Percentiles rank a stretch among this genome's conserved stretches.
phyloP scores from a whole-genome alignment of 1,284 basidiomycete species.

The Pascua sp. region DNA sequence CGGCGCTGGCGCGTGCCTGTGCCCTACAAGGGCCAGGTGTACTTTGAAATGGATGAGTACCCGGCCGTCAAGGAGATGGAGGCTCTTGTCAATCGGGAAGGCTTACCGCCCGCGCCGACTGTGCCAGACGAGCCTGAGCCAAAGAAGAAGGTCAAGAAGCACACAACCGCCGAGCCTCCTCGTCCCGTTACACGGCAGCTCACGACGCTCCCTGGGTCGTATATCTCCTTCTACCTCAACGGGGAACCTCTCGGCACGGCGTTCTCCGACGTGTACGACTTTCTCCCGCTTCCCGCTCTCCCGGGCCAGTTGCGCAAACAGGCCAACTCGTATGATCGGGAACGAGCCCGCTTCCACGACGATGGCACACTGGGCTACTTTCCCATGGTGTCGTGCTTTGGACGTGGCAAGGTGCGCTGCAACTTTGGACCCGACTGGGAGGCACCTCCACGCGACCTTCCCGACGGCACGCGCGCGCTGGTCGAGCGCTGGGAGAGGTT shows the following conservation, averaged over 20 bases:
- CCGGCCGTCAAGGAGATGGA: slow-evolving; percentile 90
- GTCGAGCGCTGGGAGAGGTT: slow-evolving; percentile 43
- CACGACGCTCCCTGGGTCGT: slow-evolving; percentile 67
- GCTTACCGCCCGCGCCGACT: slow-evolving; percentile 39
- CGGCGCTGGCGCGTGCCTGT: slow-evolving; percentile 86
- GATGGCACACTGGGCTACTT: slow-evolving; percentile 96
- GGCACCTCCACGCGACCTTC: slow-evolving; percentile 58
- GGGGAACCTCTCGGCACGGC: slow-evolving; percentile 81
- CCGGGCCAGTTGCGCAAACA: slow-evolving; percentile 47
- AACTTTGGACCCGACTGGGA: slow-evolving; percentile 86
- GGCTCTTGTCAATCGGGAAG: slow-evolving; percentile 65
- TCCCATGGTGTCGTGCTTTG: slow-evolving; percentile 89
- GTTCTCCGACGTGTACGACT: slow-evolving; percentile 87
- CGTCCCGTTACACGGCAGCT: slow-evolving; percentile 46
- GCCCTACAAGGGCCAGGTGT: slow-evolving; percentile 91
- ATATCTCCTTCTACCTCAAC: slow-evolving; percentile 87
- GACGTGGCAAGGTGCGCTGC: slow-evolving; percentile 75
- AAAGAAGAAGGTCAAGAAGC: slow-evolving; percentile 50
- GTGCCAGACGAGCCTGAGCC: slow-evolving; percentile 13
- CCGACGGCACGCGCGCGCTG: slow-evolving; percentile 26
- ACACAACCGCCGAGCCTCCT: slow-evolving; percentile 1
- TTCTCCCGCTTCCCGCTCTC: slow-evolving; percentile 68
- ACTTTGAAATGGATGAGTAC: slow-evolving; percentile 94
- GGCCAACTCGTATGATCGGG: slow-evolving; percentile 41
- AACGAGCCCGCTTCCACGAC: slow-evolving; percentile 56